These are phyloP conservation scores for Microsporum audouinii DNA, from an alignment of 2,329 filamentous ascomycete species.

Conservation along the genomic window DNA sequence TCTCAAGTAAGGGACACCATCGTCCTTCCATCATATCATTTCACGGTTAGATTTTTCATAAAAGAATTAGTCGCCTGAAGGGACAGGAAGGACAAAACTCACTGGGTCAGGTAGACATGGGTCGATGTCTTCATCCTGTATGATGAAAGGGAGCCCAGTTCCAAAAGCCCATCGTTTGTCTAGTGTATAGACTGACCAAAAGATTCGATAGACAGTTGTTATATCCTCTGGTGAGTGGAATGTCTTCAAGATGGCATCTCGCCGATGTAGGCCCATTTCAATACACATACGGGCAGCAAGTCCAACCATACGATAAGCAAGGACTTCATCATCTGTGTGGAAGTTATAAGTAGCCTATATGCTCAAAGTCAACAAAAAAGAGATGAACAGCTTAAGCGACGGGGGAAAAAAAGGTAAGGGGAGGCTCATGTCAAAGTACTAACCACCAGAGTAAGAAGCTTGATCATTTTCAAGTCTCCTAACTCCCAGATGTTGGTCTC, in stretches of 20 bases:
- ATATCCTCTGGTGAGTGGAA: constrained; percentile 60
- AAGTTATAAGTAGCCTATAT: constrained; percentile 64
- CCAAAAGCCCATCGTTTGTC: constrained; percentile 82
- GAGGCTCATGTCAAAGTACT: neutral
- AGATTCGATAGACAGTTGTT: constrained; percentile 56
- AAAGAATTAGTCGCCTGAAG: neutral
- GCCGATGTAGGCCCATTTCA: constrained; percentile 71
- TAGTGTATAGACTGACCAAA: constrained; percentile 78
- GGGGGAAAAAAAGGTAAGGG: neutral
- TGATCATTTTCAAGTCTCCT: constrained; percentile 47
- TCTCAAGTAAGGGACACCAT: constrained; percentile 56
- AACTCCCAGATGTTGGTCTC: constrained; percentile 52
- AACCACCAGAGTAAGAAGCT: constrained; percentile 36
- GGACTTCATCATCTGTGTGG: constrained; percentile 69
- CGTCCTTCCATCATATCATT: constrained; percentile 23
- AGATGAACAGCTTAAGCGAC: neutral
- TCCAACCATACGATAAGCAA: constrained; percentile 80
- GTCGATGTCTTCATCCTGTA: constrained; percentile 80
- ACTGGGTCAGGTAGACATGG: constrained; percentile 68
- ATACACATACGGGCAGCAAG: constrained; percentile 68
- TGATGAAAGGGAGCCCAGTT: constrained; percentile 74
- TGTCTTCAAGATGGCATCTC: constrained; percentile 56
- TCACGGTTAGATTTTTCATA: neutral
- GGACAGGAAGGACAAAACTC: constrained; percentile 17
- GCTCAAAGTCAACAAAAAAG: neutral